phyloP scores from a whole-genome alignment of 805 yeast species.

The Starmerella stigmatis region DNA sequence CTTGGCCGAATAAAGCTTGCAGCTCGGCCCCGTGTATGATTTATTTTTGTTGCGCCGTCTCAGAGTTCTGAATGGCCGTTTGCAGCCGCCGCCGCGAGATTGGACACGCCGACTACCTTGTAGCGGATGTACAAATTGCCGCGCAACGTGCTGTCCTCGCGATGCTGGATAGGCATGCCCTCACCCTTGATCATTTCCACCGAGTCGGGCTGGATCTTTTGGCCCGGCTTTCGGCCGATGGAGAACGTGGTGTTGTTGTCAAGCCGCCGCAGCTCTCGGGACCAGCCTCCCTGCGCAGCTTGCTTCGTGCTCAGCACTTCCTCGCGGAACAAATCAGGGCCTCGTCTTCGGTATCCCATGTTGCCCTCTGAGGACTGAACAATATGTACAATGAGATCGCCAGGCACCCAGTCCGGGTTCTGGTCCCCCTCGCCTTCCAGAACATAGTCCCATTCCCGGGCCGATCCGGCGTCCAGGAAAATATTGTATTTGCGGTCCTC shows the following conservation, averaged over 20 bases:
- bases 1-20: no score
- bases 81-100: neutral
- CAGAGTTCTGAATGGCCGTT: neutral
- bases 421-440: constrained; percentile 73
- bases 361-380: constrained; percentile 44
- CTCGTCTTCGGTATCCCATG: constrained; percentile 79
- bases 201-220: constrained; percentile 52
- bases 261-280: constrained; percentile 51
- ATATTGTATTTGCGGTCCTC: constrained; percentile 49
- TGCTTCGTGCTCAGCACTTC: constrained; percentile 67
- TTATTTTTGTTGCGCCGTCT: no score
- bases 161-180: constrained; percentile 68
- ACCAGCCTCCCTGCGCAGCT: constrained; percentile 74
- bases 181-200: constrained; percentile 58
- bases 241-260: constrained; percentile 47
- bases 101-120: constrained; percentile 27
- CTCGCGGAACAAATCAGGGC: constrained; percentile 62
- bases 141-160: constrained; percentile 30
- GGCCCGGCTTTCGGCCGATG: constrained; percentile 43
- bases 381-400: constrained; percentile 59
- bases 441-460: constrained; percentile 47
- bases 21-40: no score
- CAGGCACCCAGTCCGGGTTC: constrained; percentile 71
- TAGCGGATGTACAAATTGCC: constrained; percentile 44
- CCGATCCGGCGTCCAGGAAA: constrained; percentile 59